Base-by-base conservation (phyloP, 2,329 filamentous ascomycete genomes). In the Aspergillus tubingensis region DNA sequence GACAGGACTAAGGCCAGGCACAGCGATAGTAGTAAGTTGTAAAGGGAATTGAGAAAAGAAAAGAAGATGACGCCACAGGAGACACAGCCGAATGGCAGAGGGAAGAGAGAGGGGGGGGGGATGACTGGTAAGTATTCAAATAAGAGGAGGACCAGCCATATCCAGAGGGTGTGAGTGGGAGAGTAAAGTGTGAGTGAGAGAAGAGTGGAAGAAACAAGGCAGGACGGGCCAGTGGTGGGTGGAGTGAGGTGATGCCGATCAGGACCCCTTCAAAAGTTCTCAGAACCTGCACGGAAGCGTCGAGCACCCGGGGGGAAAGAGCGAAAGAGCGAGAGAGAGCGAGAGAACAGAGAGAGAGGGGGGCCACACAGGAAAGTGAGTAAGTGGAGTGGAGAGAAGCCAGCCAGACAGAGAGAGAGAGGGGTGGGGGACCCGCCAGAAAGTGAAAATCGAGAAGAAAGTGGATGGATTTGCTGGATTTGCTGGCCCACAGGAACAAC, bases 201-300 rank as follows among this genome's bases (percentile, higher is more conserved):
- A 36, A 36, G 32, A 36, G 32, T 36, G 44, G 27, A 27, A 49
- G 27, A 54, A 50, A 43, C 10, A 49, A 23, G 52, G 50, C 50
- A 59, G 32, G 36, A 30, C 27, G 38, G 23, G 23, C 43, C 23
- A 36, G 56, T 39, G 50, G 41, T 39, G 50, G 41, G 56, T 53
- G 59, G 52, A 43, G 55, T 13, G 32, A 58, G 48, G 43, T 41
- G 48, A 53, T 60, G 61, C 47, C 59, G 58, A 62, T 60, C 61
- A 60, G 60, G 57, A 30, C 57, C 57, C 60, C 56, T 58, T 39
- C 36, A 55, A 50, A 38, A 57, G 32, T 59, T 59, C 53, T 52
- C 15, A 51, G 57, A 60, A 57, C 57, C 60, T 63, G 61, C 58
- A 63, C 61, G 61, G 61, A 63, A 63, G 58, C 61, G 61, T 63